A percentile compares a stretch with the other conserved stretches of the same genome.
Conservation (phyloP, 2,329 filamentous ascomycete genomes). For the Periconia sp. region DNA sequence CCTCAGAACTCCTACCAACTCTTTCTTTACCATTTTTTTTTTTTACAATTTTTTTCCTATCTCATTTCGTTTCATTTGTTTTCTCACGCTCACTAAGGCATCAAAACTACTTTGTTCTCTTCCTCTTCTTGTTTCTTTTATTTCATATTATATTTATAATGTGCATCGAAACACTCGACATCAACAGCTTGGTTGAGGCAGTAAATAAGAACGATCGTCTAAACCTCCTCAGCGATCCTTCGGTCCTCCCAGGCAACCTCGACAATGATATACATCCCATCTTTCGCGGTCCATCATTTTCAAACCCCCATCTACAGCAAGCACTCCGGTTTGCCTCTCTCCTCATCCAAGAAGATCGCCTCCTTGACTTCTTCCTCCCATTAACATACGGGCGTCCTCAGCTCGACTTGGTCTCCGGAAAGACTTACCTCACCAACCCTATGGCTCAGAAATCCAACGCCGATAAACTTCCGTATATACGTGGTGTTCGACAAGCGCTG, state of each 20-base stretch:
- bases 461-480: conserved; percentile 14
- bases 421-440: conserved; percentile 26
- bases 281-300: conserved; percentile 18
- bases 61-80: not conserved
- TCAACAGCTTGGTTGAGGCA: conserved; percentile 21
- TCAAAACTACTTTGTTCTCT: conserved; percentile 14
- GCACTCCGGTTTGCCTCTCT: conserved; percentile 36
- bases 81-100: not conserved
- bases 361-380: conserved; percentile 34
- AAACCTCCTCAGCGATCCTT: conserved; percentile 29
- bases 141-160: not conserved
- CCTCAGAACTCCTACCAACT: not conserved
- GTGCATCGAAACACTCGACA: conserved; percentile 3
- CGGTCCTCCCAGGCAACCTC: conserved; percentile 23
- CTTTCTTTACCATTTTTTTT: not conserved
- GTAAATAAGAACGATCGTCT: conserved; percentile 35
- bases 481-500: conserved; percentile 23
- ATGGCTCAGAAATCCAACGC: conserved; percentile 10
- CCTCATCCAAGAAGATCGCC: conserved; percentile 29
- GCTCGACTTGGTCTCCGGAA: conserved; percentile 5
- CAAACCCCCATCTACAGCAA: conserved; percentile 17
- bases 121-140: not conserved
- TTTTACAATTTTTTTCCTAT: conserved; percentile 8
- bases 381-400: conserved; percentile 27
- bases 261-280: conserved; percentile 33